Percentiles rank a stretch among this genome's conserved stretches.
phyloP scores from a whole-genome alignment of 1,139 yeast species.

The Geotrichum australiense region DNA sequence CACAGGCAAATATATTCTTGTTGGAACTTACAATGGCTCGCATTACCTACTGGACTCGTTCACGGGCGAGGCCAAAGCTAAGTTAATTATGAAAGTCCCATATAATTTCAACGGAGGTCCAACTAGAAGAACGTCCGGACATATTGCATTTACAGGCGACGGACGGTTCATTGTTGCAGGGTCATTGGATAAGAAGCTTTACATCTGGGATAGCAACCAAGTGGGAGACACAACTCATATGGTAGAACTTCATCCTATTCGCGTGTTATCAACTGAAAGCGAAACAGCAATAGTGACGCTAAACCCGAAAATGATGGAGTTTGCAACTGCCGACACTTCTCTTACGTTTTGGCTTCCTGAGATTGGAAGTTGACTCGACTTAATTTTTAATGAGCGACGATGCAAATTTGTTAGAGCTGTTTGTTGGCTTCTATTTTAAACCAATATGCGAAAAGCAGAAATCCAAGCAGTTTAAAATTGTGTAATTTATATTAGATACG shows the following conservation, averaged over 20 bases:
- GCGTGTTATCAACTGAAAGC: constrained; percentile 33
- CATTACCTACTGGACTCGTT: constrained; percentile 69
- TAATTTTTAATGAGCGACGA: too few species aligned
- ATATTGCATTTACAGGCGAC: constrained; percentile 74
- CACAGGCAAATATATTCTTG: constrained; percentile 66
- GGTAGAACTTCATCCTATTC: constrained; percentile 26
- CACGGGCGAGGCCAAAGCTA: constrained; percentile 52
- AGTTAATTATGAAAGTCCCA: constrained; percentile 41
- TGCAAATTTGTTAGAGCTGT: too few species aligned
- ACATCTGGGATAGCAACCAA: constrained; percentile 53
- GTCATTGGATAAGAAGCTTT: constrained; percentile 49
- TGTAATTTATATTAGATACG: too few species aligned
- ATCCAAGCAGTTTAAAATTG: too few species aligned
- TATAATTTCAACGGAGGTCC: constrained; percentile 28
- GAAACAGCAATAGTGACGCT: constrained; percentile 50
- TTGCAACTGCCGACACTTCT: constrained; percentile 75
- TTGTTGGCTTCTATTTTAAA: too few species aligned
- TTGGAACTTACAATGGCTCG: constrained; percentile 48
- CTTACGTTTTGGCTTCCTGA: constrained; percentile 38
- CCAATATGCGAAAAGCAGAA: too few species aligned
- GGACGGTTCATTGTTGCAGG: constrained; percentile 65
- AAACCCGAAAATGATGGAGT: constrained; percentile 68
- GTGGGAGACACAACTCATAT: constrained; percentile 31
- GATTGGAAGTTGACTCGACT: too few species aligned
- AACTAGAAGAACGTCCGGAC: constrained; percentile 22